Evolutionary conservation across 306 rosid genomes (phyloP).

Genomic region (Quercus bicolor): DNA sequence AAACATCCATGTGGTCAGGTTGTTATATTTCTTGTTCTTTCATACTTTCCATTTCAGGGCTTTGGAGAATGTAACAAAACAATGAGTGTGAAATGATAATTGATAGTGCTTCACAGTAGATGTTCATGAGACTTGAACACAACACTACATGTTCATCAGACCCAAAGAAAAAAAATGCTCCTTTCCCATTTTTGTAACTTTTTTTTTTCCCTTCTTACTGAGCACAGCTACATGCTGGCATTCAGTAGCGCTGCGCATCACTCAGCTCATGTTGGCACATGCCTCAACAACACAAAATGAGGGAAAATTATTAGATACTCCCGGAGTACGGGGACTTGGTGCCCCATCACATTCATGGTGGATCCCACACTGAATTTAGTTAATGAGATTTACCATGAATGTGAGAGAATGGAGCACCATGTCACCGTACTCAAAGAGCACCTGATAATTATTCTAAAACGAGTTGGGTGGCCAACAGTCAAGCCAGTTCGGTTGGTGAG

Average conservation of each 20-base stretch:
- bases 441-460: too few relatives aligned
- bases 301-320: too few relatives aligned
- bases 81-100: neutral
- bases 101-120: neutral
- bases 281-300: too few relatives aligned
- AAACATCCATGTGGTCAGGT: constrained; percentile 87
- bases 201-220: neutral
- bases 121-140: neutral
- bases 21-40: constrained; percentile 18
- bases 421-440: too few relatives aligned
- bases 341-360: too few relatives aligned
- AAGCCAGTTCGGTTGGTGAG: neutral
- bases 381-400: too few relatives aligned
- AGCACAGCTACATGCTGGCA: too few relatives aligned
- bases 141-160: neutral
- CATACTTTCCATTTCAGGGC: neutral
- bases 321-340: fast-evolving
- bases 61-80: neutral
- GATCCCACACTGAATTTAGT: too few relatives aligned
- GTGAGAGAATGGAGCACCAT: too few relatives aligned
- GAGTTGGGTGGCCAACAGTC: neutral
- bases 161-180: neutral
- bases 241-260: too few relatives aligned
- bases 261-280: too few relatives aligned
- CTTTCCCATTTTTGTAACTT: too few relatives aligned